Evolutionary conservation across 2,329 filamentous ascomycete species (phyloP).

Genomic region (Graphilbum fragrans): DNA sequence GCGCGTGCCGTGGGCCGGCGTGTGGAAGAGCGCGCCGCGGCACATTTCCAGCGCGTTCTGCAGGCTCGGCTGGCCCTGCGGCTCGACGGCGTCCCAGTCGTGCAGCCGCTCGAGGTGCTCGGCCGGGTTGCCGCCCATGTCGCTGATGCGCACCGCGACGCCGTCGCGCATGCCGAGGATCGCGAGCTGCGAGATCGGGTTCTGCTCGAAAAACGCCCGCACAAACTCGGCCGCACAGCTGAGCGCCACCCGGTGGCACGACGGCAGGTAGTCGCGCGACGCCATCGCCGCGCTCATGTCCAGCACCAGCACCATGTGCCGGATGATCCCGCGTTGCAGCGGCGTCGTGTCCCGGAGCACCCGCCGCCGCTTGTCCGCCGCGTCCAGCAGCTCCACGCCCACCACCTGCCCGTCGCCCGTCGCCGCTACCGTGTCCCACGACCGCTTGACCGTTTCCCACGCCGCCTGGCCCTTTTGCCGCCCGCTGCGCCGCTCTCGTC

Average conservation of each 20-base stretch:
- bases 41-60: constrained; percentile 97
- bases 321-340: constrained; percentile 90
- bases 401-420: constrained; percentile 68
- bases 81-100: constrained; percentile 51
- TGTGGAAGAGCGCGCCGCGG: constrained; percentile 80
- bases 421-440: constrained; percentile 66
- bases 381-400: constrained; percentile 65
- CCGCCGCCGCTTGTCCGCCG: constrained; percentile 68
- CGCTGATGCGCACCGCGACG: constrained; percentile 71
- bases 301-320: constrained; percentile 82
- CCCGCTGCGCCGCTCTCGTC: constrained; percentile 11
- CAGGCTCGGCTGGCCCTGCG: constrained; percentile 65
- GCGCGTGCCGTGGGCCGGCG: constrained; percentile 83
- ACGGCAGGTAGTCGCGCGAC: constrained; percentile 89
- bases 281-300: constrained; percentile 91
- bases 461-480: constrained; percentile 29
- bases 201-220: constrained; percentile 93
- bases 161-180: constrained; percentile 91
- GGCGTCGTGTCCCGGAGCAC: constrained; percentile 89
- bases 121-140: constrained; percentile 82
- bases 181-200: constrained; percentile 90
- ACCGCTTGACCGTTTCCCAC: constrained; percentile 55
- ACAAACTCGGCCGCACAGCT: constrained; percentile 81
- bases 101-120: constrained; percentile 74
- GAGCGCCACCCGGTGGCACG: constrained; percentile 69